Evolutionary conservation across 495 filamentous ascomycete genomes (phyloP).

Genomic region (Staphylotrichum longicolle): DNA sequence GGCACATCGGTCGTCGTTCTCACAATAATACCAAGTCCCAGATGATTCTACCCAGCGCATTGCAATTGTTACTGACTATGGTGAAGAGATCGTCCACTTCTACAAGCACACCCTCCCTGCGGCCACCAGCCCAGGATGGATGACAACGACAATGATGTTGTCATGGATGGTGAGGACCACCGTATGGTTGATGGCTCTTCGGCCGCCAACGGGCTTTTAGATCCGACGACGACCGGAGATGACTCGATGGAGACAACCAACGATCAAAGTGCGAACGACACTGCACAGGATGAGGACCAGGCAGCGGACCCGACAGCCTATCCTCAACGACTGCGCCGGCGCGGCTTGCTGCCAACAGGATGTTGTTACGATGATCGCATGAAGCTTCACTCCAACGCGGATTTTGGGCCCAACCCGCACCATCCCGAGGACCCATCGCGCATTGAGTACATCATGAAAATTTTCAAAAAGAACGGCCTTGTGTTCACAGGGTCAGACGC

Average conservation of each 20-base stretch:
- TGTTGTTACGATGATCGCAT: constrained; percentile 90
- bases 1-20: too few relatives aligned
- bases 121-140: constrained; percentile 34
- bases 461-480: constrained; percentile 73
- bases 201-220: constrained; percentile 38
- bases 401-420: constrained; percentile 62
- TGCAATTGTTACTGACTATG: too few relatives aligned
- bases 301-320: constrained; percentile 25
- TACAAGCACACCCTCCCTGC: not conserved
- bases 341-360: constrained; percentile 59
- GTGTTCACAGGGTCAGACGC: constrained; percentile 54
- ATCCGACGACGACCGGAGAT: constrained; percentile 20
- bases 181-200: constrained; percentile 36
- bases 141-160: constrained; percentile 28
- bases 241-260: constrained; percentile 28
- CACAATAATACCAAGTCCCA: too few relatives aligned
- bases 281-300: constrained; percentile 27
- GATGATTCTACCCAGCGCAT: too few relatives aligned
- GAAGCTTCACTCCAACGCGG: constrained; percentile 84
- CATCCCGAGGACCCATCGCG: constrained; percentile 93
- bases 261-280: constrained; percentile 27
- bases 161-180: constrained; percentile 43
- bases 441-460: constrained; percentile 85
- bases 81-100: not conserved
- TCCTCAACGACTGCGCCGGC: constrained; percentile 26